A percentile compares a stretch with the other conserved stretches of the same genome.
Conservation (phyloP, 345 rosid species). For the Bruguiera sexangula region DNA sequence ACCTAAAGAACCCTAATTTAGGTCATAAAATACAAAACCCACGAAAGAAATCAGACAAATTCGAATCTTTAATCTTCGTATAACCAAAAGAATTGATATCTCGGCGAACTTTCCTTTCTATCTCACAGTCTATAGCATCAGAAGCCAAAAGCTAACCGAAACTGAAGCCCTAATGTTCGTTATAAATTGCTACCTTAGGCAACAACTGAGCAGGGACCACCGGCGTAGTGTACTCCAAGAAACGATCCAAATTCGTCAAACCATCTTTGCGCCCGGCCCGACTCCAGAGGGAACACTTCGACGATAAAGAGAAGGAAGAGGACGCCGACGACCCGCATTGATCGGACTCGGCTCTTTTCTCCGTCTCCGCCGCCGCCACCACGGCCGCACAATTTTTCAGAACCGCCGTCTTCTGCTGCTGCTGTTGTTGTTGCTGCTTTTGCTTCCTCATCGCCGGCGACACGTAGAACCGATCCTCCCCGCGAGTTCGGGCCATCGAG, state of each 20-base stretch:
- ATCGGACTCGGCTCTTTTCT: constrained; percentile 29
- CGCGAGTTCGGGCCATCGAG: neutral
- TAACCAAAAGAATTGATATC: too few relatives aligned
- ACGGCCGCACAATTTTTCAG: constrained; percentile 22
- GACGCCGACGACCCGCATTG: constrained; percentile 33
- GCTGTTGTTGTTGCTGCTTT: neutral
- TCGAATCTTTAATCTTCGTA: too few relatives aligned
- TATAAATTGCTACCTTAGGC: constrained; percentile 48
- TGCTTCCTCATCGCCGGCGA: constrained; percentile 5
- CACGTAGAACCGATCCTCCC: constrained; percentile 1
- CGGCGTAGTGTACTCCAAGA: constrained; percentile 82
- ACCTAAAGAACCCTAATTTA: neutral
- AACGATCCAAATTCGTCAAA: constrained; percentile 81
- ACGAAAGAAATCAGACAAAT: neutral
- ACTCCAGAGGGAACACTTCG: constrained; percentile 39
- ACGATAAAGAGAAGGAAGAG: constrained; percentile 20
- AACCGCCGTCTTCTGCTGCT: neutral
- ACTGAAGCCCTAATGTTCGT: neutral
- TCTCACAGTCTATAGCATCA: neutral
- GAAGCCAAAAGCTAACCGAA: neutral
- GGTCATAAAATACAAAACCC: neutral
- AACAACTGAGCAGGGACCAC: constrained; percentile 52
- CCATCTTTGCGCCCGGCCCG: constrained; percentile 18
- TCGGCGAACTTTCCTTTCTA: too few relatives aligned
- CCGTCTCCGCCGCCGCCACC: constrained; percentile 24